A percentile compares a stretch with the other conserved stretches of the same genome.
phyloP scores from a whole-genome alignment of 1,284 basidiomycete genomes.

The Papiliotrema laurentii region DNA sequence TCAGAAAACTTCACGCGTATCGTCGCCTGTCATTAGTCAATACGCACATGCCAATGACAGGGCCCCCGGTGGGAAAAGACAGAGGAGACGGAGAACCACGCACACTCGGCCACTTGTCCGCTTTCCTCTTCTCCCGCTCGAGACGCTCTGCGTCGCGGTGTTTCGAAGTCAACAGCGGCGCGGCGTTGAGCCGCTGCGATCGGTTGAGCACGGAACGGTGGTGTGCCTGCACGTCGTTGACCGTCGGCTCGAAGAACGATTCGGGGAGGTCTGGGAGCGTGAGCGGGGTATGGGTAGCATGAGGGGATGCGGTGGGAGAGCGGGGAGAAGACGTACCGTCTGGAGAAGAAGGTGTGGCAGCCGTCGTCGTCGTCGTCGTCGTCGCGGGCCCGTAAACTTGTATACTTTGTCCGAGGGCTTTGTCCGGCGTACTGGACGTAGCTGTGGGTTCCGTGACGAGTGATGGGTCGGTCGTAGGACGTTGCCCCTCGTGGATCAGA shows the following conservation, averaged over 20 bases:
- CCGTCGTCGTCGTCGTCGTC: no score
- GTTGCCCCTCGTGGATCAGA: no score
- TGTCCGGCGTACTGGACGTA: no score
- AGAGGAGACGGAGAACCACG: conserved; percentile 6
- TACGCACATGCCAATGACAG: background rate
- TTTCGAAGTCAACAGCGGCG: conserved; percentile 38
- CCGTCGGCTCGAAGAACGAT: conserved; percentile 38
- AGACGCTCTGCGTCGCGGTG: conserved; percentile 37
- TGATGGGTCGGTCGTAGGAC: no score
- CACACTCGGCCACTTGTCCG: conserved; percentile 44
- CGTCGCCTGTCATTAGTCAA: conserved; percentile 28
- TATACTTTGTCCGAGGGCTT: no score
- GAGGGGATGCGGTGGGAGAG: no score
- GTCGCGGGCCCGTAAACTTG: no score
- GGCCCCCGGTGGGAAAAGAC: background rate
- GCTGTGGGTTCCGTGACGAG: no score
- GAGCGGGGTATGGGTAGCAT: no score
- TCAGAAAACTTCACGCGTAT: conserved; percentile 46
- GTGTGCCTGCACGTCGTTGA: conserved; percentile 38
- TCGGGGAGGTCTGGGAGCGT: conserved; percentile 32
- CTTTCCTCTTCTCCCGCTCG: conserved; percentile 32
- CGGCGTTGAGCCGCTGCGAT: conserved; percentile 37
- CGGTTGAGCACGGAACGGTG: conserved; percentile 33
- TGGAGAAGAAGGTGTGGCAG: no score
- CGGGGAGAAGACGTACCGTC: no score